Evolutionary conservation across 2,329 filamentous ascomycete species (phyloP).

Genomic region (Alternaria sp.): DNA sequence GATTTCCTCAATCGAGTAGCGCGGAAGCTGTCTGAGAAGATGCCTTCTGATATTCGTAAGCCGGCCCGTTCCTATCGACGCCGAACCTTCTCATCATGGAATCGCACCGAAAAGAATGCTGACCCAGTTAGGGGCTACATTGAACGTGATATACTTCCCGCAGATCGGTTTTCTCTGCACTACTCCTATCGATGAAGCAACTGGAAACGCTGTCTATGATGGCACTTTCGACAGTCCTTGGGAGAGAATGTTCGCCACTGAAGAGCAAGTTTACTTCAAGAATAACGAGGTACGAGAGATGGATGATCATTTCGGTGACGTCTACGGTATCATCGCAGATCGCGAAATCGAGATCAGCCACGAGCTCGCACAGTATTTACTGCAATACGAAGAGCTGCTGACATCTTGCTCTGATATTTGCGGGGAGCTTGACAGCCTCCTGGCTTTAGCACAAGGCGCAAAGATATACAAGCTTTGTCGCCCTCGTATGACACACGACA

Average conservation of each 20-base stretch:
- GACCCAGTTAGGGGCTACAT: conserved; percentile 41
- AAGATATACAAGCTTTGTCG: conserved; percentile 73
- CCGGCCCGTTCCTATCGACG: neutral
- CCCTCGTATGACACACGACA: conserved; percentile 74
- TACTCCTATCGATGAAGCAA: conserved; percentile 68
- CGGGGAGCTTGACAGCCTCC: conserved; percentile 84
- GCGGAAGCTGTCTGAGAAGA: conserved; percentile 66
- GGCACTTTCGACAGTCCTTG: conserved; percentile 70
- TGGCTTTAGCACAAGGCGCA: conserved; percentile 82
- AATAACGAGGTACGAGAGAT: conserved; percentile 81
- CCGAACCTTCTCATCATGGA: neutral
- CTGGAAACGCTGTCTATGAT: conserved; percentile 68
- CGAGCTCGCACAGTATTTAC: conserved; percentile 72
- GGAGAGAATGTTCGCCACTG: conserved; percentile 79
- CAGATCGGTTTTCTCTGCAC: conserved; percentile 90
- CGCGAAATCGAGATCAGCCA: conserved; percentile 90
- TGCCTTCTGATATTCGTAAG: conserved; percentile 66
- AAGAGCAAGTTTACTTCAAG: conserved; percentile 82
- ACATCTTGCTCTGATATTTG: conserved; percentile 77
- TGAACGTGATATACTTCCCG: conserved; percentile 89
- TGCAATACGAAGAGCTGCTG: conserved; percentile 73
- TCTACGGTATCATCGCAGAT: conserved; percentile 87
- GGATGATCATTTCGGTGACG: conserved; percentile 82
- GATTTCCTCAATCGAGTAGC: conserved; percentile 74
- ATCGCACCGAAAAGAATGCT: neutral